phyloP scores from a whole-genome alignment of 2,329 filamentous ascomycete species.

The Leptodontidium sp. region DNA sequence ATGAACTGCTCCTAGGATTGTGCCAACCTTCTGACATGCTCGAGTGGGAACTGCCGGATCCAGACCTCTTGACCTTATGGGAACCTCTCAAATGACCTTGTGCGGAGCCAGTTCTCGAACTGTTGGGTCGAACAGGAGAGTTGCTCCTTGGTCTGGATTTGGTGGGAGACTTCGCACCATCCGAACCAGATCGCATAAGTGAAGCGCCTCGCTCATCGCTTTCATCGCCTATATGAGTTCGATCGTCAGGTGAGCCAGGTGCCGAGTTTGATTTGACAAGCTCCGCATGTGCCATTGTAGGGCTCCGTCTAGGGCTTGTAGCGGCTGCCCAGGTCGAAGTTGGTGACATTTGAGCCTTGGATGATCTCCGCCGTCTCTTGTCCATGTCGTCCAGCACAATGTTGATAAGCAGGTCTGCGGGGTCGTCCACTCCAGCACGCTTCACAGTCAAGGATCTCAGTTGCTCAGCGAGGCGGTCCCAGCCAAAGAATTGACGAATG shows the following conservation, averaged over 20 bases:
- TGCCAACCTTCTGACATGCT: constrained; percentile 72
- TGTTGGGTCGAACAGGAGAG: constrained; percentile 80
- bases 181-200: constrained; percentile 44
- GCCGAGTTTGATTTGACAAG: constrained; percentile 72
- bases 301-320: constrained; percentile 68
- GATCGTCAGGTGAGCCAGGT: constrained; percentile 53
- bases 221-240: constrained; percentile 46
- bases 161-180: constrained; percentile 42
- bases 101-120: constrained; percentile 70
- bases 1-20: constrained; percentile 73
- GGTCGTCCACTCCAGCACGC: constrained; percentile 87
- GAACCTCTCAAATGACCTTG: constrained; percentile 68
- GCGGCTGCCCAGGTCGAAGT: constrained; percentile 71
- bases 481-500: constrained; percentile 96
- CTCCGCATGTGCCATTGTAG: constrained; percentile 69
- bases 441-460: constrained; percentile 88
- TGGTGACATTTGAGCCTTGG: constrained; percentile 84
- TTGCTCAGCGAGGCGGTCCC: constrained; percentile 93
- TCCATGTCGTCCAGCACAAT: constrained; percentile 98
- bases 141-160: constrained; percentile 72
- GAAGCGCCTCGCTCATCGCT: constrained; percentile 37
- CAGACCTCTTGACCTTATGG: constrained; percentile 83
- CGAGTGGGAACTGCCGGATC: constrained; percentile 92
- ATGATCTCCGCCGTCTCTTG: constrained; percentile 85
- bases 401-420: constrained; percentile 86